Evolutionary conservation across 1,284 basidiomycete species (phyloP), one percentile per base, ranked within the genome.

Genomic region (Ganoderma lucidum): DNA sequence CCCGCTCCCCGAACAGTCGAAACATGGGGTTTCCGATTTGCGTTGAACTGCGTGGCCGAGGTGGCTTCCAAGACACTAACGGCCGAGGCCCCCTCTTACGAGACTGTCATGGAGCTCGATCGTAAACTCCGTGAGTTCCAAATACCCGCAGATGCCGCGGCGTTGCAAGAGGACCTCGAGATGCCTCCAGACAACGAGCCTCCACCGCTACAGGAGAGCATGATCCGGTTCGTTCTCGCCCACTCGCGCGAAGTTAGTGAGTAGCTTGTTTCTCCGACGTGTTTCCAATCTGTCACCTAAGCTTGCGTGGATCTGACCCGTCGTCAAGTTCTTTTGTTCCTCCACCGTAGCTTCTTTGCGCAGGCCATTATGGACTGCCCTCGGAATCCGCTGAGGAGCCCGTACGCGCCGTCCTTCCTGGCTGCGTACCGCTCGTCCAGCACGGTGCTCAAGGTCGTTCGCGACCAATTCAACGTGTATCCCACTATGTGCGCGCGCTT

Each of bases 21-120:
- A 65, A 79, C 83, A 3, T 93, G 89, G 89, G 82, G 83, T 65
- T 89, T 86, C 75, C 86, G 86, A 6, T 93, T 93, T 74, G 86
- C 90, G 0, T 80, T 83, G 3, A 88, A 93, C 72, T 89, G 88
- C 71, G 86, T 92, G 3, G 85, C 90, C 0, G 88, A 91, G 23
- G 88, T 93, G 6, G 86, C 87, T 0, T 79, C 86, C 4, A 84
- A 86, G n/a, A 91, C 90, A 0, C 81, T 93, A 35, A 88, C 87
- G 0, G 85, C 90, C 0, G 86, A 90, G 68, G 80, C 88, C 4
- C 91, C 91, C 0, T 85, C 83, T 28, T 93, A 93, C 74, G 81
- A 86, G 0, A 88, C 86, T 2, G 90, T 93, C 75, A 88, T 91
- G 85, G 92, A 92, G 60, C 83, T 93, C 5, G 92, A 93, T 79